Conservation (phyloP, 2,329 filamentous ascomycete species). For the Bipolaris zeicola region DNA sequence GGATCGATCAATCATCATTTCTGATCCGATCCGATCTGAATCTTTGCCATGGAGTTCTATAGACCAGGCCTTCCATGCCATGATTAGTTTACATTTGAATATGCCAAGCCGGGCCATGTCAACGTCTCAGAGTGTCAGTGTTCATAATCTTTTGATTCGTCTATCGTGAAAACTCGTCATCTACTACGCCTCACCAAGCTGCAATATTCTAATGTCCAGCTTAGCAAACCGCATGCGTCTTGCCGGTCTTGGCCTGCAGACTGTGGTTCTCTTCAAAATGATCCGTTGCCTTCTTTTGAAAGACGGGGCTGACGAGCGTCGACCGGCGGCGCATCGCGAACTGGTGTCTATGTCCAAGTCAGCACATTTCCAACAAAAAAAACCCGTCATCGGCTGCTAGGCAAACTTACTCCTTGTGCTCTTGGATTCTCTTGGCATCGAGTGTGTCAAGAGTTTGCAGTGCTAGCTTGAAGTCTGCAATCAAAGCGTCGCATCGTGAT, state of each 20-base stretch:
- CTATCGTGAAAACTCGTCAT: background rate
- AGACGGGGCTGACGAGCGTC: constrained; percentile 34
- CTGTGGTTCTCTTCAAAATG: constrained; percentile 84
- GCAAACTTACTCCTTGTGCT: constrained; percentile 65
- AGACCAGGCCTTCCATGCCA: no score
- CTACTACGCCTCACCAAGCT: no score
- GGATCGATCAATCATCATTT: no score
- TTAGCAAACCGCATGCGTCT: constrained; percentile 85
- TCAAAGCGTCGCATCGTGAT: constrained; percentile 76
- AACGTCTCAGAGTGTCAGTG: background rate
- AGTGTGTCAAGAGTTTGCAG: constrained; percentile 72
- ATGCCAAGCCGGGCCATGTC: background rate
- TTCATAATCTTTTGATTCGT: background rate
- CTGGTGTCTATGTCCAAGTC: constrained; percentile 20
- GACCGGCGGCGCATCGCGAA: constrained; percentile 35
- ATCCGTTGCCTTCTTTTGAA: constrained; percentile 43
- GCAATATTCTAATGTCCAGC: background rate
- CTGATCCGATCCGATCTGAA: no score
- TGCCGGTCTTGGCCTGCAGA: constrained; percentile 85
- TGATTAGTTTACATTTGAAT: no score
- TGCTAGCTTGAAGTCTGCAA: constrained; percentile 79
- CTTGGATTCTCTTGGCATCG: constrained; percentile 72
- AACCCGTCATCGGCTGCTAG: no score
- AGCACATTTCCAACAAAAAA: background rate
- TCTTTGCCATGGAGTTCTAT: no score